Evolutionary conservation across 129 eudicot species (phyloP).

Genomic region (Lactuca saligna): DNA sequence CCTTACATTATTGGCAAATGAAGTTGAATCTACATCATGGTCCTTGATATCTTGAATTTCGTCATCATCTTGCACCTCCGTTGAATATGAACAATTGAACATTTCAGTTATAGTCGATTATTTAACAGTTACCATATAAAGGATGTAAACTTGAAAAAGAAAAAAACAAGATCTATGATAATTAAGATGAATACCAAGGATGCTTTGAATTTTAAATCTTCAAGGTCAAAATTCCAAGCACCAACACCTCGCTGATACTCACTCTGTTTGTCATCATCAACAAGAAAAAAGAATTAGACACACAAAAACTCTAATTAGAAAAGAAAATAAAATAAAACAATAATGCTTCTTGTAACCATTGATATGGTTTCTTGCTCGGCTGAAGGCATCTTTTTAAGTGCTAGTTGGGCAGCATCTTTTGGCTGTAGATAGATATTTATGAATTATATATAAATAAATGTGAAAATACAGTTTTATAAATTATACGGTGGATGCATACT

Average conservation of each 20-base stretch:
- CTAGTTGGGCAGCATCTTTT: no score
- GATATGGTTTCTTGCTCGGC: no score
- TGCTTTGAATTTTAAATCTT: constrained; percentile 91
- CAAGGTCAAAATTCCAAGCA: constrained; percentile 95
- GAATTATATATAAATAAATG: no score
- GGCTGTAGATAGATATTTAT: no score
- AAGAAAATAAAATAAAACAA: no score
- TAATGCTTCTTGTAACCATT: no score
- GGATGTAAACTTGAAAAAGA: background rate
- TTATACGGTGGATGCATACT: no score
- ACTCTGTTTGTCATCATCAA: no score
- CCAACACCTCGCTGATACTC: constrained; percentile 99
- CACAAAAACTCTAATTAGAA: no score
- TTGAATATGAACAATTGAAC: background rate
- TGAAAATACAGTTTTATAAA: no score
- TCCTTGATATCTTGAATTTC: constrained; percentile 66
- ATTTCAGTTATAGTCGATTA: constrained; percentile 10
- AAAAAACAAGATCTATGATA: background rate
- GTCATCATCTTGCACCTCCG: constrained; percentile 88
- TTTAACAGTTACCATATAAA: background rate
- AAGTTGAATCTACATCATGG: constrained; percentile 50
- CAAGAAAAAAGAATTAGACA: no score
- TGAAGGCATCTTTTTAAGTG: no score
- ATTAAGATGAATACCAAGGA: constrained; percentile 60
- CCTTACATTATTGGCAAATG: constrained; percentile 47